Conservation (phyloP, 306 rosid genomes). For the Elaeagnus macrophylla region DNA sequence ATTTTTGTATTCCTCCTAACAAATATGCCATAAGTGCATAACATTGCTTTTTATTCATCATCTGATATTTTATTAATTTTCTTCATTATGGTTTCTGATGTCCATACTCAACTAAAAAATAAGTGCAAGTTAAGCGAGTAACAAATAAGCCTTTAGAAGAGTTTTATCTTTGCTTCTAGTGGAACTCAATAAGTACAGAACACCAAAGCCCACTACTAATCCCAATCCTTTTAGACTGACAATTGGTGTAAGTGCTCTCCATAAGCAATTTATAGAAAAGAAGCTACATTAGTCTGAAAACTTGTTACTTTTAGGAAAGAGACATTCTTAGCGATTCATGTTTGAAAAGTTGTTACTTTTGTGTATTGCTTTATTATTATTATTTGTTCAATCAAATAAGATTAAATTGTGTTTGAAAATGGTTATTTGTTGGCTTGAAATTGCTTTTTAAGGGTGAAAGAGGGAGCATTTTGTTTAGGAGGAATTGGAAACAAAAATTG, state of each 20-base stretch:
- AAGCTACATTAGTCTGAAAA: not conserved
- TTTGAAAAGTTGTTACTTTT: too few species aligned
- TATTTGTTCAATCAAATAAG: too few species aligned
- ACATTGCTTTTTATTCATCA: not conserved
- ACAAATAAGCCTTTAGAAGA: constrained; percentile 33
- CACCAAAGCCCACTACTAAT: constrained; percentile 70
- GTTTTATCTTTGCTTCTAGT: constrained; percentile 21
- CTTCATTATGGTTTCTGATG: constrained; percentile 5
- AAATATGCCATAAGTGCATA: constrained; percentile 2
- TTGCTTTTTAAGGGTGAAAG: too few species aligned
- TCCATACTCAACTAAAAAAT: constrained; percentile 5
- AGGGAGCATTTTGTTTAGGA: too few species aligned
- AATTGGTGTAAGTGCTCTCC: constrained; percentile 67
- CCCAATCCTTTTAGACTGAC: constrained; percentile 92
- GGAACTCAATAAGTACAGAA: constrained; percentile 47
- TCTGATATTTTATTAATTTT: not conserved
- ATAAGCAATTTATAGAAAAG: constrained; percentile 6
- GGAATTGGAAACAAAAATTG: too few species aligned
- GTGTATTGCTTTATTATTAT: too few species aligned
- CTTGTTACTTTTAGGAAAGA: constrained; percentile 58
- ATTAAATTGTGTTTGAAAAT: too few species aligned
- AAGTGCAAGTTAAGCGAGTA: constrained; percentile 25
- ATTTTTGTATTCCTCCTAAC: not conserved
- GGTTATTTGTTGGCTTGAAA: too few species aligned
- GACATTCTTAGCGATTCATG: constrained; percentile 69